Evolutionary conservation across 1,139 yeast genomes (phyloP).

Genomic region (Protomyces macrosporus): DNA sequence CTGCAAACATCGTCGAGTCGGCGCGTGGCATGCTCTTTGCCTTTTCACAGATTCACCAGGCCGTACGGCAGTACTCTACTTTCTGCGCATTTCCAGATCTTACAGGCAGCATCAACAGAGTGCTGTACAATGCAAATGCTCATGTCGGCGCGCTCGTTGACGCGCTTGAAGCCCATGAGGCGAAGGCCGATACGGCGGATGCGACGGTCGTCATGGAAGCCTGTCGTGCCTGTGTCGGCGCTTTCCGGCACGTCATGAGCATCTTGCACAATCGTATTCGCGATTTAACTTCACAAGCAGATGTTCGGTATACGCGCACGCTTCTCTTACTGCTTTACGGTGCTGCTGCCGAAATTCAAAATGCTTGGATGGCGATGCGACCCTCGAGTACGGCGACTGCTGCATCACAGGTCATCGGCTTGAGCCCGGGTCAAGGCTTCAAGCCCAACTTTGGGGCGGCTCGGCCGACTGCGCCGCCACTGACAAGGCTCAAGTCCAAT

Average conservation of each 20-base stretch:
- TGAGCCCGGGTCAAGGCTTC: neutral
- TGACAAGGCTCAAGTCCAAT: slow-evolving; percentile 10
- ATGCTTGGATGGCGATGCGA: slow-evolving; percentile 51
- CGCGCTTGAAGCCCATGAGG: slow-evolving; percentile 47
- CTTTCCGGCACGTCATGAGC: slow-evolving; percentile 51
- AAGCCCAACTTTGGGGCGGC: neutral
- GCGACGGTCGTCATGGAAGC: slow-evolving; percentile 41
- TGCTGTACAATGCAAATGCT: slow-evolving; percentile 53
- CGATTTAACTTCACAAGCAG: slow-evolving; percentile 52
- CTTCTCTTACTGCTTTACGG: slow-evolving; percentile 67
- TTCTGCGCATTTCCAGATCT: slow-evolving; percentile 62
- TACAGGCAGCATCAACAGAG: slow-evolving; percentile 54
- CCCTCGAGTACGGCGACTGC: slow-evolving; percentile 28
- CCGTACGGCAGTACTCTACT: slow-evolving; percentile 59
- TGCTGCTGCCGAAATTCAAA: slow-evolving; percentile 66
- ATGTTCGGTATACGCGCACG: slow-evolving; percentile 66
- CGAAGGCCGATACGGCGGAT: slow-evolving; percentile 32
- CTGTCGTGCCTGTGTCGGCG: slow-evolving; percentile 41
- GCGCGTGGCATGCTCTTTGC: slow-evolving; percentile 40
- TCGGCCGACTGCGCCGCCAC: slow-evolving; percentile 12
- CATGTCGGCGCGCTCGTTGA: slow-evolving; percentile 58
- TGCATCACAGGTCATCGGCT: neutral
- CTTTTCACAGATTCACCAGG: slow-evolving; percentile 65
- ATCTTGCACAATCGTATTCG: slow-evolving; percentile 48
- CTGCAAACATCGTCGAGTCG: slow-evolving; percentile 36